Conservation (phyloP, 805 yeast genomes). For the Candida mattraensis region DNA sequence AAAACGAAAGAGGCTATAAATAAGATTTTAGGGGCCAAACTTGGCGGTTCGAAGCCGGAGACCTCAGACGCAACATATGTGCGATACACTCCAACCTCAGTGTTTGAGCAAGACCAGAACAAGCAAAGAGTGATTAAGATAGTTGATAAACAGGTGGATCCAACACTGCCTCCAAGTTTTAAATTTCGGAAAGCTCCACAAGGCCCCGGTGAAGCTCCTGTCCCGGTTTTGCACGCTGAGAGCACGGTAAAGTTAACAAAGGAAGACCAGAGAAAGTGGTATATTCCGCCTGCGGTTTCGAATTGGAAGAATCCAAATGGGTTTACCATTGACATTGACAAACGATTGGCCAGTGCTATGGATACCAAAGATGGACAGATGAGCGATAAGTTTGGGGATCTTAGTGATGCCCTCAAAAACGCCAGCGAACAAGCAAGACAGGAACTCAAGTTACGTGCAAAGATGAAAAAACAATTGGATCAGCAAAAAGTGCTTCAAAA, state of each 20-base stretch:
- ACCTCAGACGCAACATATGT: constrained; percentile 40
- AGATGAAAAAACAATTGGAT: constrained; percentile 47
- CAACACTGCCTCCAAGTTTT: constrained; percentile 80
- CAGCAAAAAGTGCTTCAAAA: constrained; percentile 49
- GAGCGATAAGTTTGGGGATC: constrained; percentile 56
- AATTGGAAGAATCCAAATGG: constrained; percentile 97
- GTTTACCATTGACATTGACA: constrained; percentile 76
- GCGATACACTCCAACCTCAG: constrained; percentile 42
- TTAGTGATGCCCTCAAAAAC: constrained; percentile 69
- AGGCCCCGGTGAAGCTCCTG: constrained; percentile 51
- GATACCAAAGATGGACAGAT: constrained; percentile 40
- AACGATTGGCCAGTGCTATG: constrained; percentile 61
- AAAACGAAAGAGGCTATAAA: constrained; percentile 60
- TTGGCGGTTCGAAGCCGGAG: constrained; percentile 33
- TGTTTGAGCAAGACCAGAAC: constrained; percentile 31
- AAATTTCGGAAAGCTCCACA: constrained; percentile 72
- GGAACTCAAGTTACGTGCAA: constrained; percentile 51
- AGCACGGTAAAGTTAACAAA: constrained; percentile 54
- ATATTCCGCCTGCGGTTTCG: constrained; percentile 87
- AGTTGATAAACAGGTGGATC: constrained; percentile 71
- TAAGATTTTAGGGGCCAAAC: constrained; percentile 44
- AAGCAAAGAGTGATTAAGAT: constrained; percentile 57
- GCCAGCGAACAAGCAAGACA: constrained; percentile 66
- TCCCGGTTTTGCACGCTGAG: constrained; percentile 68
- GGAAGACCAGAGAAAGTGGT: constrained; percentile 79